Evolutionary conservation across 768 basidiomycete genomes (phyloP).

Genomic region (Lepiota brunneoincarnata): DNA sequence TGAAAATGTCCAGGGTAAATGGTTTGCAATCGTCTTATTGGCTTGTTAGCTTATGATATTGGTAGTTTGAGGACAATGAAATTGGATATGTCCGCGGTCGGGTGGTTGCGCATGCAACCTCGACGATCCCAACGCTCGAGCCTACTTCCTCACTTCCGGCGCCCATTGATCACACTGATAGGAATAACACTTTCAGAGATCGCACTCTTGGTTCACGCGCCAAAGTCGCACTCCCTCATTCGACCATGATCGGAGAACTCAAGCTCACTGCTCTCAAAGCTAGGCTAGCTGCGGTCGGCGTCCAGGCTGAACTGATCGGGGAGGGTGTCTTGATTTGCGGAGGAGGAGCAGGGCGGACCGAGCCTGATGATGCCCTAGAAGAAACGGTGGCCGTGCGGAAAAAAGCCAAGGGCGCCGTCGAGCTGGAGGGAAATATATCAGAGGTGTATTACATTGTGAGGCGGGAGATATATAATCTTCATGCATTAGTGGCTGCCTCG

Average conservation of each 20-base stretch:
- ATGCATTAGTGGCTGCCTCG: slow-evolving; percentile 81
- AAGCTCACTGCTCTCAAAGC: slow-evolving; percentile 87
- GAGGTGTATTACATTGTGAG: slow-evolving; percentile 88
- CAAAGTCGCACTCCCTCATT: slow-evolving; percentile 68
- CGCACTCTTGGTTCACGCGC: slow-evolving; percentile 66
- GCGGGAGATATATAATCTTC: slow-evolving; percentile 84
- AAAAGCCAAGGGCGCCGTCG: slow-evolving; percentile 78
- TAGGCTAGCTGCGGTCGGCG: slow-evolving; percentile 68
- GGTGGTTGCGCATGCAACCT: slow-evolving; percentile 81
- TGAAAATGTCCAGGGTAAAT: slow-evolving; percentile 86
- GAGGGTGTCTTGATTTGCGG: slow-evolving; percentile 95
- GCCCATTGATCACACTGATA: slow-evolving; percentile 19
- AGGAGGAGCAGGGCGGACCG: slow-evolving; percentile 43
- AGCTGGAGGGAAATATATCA: slow-evolving; percentile 87
- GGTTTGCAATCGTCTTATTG: background rate
- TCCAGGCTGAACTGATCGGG: slow-evolving; percentile 93
- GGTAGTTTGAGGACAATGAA: slow-evolving; percentile 96
- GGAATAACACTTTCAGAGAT: slow-evolving; percentile 24
- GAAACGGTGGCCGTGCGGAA: slow-evolving; percentile 89
- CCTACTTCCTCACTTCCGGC: slow-evolving; percentile 40
- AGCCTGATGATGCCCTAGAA: slow-evolving; percentile 43
- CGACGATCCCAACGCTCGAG: slow-evolving; percentile 87
- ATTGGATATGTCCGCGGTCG: slow-evolving; percentile 90
- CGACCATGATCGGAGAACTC: slow-evolving; percentile 97
- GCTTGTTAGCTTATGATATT: background rate